phyloP scores from a whole-genome alignment of 139 green algal genomes.

The Coccomyxa sp. region DNA sequence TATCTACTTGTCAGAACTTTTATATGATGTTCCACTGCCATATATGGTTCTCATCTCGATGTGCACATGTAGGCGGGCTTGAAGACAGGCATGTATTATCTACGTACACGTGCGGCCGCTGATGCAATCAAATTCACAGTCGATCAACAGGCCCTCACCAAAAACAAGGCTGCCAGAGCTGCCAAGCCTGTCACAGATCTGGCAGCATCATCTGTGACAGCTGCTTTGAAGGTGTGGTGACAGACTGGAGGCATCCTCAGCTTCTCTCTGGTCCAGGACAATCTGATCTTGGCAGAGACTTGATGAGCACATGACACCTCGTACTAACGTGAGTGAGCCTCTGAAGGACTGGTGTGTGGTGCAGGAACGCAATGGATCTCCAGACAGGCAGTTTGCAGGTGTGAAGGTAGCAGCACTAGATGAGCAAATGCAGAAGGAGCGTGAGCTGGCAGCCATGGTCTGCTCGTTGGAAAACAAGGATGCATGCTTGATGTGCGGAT shows the following conservation, averaged over 20 bases:
- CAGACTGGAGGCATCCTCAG: background rate
- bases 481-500: slow-evolving; percentile 91
- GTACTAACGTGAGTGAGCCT: too few relatives aligned
- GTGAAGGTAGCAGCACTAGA: background rate
- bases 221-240: slow-evolving; percentile 18
- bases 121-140: slow-evolving; percentile 99
- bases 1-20: background rate
- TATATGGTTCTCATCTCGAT: too few relatives aligned
- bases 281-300: too few relatives aligned
- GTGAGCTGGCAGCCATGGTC: slow-evolving; percentile 79
- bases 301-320: too few relatives aligned
- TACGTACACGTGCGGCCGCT: slow-evolving; percentile 85
- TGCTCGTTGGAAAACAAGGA: slow-evolving; percentile 98
- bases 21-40: too few relatives aligned
- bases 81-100: slow-evolving; percentile 99
- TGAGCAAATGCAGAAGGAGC: slow-evolving; percentile 29
- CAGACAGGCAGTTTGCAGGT: too few relatives aligned
- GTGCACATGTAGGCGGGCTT: slow-evolving; percentile 16
- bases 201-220: background rate
- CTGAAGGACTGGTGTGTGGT: background rate
- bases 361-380: slow-evolving; percentile 10
- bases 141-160: slow-evolving; percentile 61
- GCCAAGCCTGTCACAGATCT: background rate
- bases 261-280: background rate
- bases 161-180: slow-evolving; percentile 32